phyloP scores from a whole-genome alignment of 2,329 filamentous ascomycete species.

The Didymella keratinophila region DNA sequence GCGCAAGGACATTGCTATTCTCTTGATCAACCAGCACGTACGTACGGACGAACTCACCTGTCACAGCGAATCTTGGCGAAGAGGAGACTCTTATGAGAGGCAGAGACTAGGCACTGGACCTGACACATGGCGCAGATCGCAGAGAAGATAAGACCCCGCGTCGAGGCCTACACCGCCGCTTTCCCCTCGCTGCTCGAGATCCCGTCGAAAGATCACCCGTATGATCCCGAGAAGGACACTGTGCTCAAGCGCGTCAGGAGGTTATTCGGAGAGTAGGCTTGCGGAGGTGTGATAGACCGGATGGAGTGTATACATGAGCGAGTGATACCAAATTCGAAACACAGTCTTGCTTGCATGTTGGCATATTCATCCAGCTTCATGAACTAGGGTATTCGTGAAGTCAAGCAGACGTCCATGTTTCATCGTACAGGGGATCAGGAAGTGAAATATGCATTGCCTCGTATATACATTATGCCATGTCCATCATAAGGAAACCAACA shows the following conservation, averaged over 20 bases:
- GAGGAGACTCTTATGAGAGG: too few species aligned
- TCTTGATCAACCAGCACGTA: conserved; percentile 98
- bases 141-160: conserved; percentile 87
- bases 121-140: too few species aligned
- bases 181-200: conserved; percentile 98
- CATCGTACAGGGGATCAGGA: neutral
- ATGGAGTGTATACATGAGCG: conserved; percentile 10
- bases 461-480: conserved; percentile 32
- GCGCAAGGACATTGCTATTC: conserved; percentile 94
- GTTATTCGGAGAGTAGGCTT: conserved; percentile 71
- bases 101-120: too few species aligned
- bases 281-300: neutral
- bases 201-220: conserved; percentile 97
- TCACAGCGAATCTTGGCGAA: too few species aligned
- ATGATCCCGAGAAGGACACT: conserved; percentile 98
- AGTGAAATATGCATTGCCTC: conserved; percentile 19
- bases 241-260: conserved; percentile 86
- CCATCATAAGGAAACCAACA: conserved; percentile 5
- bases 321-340: conserved; percentile 5
- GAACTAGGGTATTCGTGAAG: neutral
- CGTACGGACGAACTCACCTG: conserved; percentile 27
- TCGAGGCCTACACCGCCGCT: conserved; percentile 91
- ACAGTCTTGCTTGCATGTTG: neutral
- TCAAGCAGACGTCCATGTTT: too few species aligned
- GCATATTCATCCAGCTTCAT: neutral